phyloP scores from a whole-genome alignment of 202 grass and related monocot genomes.

The Saccharum hybrid region DNA sequence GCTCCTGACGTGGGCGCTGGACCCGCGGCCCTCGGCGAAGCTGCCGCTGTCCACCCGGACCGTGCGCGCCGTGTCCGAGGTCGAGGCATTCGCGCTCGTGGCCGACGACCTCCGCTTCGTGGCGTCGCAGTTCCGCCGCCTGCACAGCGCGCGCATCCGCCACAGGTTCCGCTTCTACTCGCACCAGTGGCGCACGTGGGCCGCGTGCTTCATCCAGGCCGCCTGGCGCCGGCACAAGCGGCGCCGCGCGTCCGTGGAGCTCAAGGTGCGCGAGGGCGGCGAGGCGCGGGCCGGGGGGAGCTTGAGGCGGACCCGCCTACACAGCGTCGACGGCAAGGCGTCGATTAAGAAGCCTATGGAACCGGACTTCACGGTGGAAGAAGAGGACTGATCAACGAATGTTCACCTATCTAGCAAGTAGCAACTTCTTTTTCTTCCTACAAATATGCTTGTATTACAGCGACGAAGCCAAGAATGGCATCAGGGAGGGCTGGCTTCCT shows the following conservation, averaged over 20 bases:
- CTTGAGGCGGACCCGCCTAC: slow-evolving; percentile 28
- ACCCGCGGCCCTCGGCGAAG: slow-evolving; percentile 53
- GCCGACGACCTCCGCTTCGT: slow-evolving; percentile 85
- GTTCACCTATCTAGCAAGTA: background rate
- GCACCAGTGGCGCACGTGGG: slow-evolving; percentile 96
- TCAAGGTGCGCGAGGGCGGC: slow-evolving; percentile 44
- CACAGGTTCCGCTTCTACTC: slow-evolving; percentile 97
- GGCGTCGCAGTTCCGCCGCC: slow-evolving; percentile 72
- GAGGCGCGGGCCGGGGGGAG: slow-evolving; percentile 1
- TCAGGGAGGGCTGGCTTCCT: too few relatives aligned
- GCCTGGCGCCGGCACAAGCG: slow-evolving; percentile 78
- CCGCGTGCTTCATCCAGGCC: slow-evolving; percentile 91
- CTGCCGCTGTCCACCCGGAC: slow-evolving; percentile 92
- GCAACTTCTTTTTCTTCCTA: background rate
- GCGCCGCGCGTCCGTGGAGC: slow-evolving; percentile 66
- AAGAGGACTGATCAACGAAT: slow-evolving; percentile 42
- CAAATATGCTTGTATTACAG: too few relatives aligned
- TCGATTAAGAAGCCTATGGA: slow-evolving; percentile 75
- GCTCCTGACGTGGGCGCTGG: slow-evolving; percentile 92
- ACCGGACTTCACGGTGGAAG: slow-evolving; percentile 72
- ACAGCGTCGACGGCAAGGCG: slow-evolving; percentile 42
- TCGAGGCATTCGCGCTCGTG: slow-evolving; percentile 93
- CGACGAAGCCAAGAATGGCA: too few relatives aligned
- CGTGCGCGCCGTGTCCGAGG: slow-evolving; percentile 80
- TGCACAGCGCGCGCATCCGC: slow-evolving; percentile 77